Evolutionary conservation across 805 yeast species (phyloP).

Genomic region (Yarrowia porcina): DNA sequence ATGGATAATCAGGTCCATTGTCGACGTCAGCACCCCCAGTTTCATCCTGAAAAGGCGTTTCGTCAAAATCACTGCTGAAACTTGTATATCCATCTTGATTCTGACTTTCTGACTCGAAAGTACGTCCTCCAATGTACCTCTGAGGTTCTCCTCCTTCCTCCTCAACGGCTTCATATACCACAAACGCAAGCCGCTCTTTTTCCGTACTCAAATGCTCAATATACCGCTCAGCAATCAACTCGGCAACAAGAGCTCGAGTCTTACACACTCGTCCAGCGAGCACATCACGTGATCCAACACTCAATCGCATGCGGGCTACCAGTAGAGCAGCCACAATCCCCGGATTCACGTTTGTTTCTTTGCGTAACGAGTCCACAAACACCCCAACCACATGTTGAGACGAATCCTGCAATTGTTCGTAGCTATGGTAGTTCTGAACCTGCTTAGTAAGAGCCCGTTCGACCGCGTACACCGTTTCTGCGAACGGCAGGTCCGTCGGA

Average conservation of each 20-base stretch:
- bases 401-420: background rate
- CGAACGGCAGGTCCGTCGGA: background rate
- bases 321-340: conserved; percentile 3
- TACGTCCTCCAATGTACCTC: background rate
- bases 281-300: conserved; percentile 2
- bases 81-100: background rate
- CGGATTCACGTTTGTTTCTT: background rate
- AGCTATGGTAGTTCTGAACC: background rate
- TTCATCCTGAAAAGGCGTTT: too few species aligned
- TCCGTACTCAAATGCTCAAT: background rate
- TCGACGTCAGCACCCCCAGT: too few species aligned
- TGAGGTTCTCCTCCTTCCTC: background rate
- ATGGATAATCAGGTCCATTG: background rate
- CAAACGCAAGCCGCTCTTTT: background rate
- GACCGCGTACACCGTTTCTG: background rate
- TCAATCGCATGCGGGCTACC: background rate
- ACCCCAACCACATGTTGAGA: background rate
- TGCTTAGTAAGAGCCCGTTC: background rate
- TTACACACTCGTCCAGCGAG: background rate
- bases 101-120: background rate
- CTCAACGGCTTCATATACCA: background rate
- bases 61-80: background rate
- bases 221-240: conserved; percentile 12
- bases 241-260: background rate
- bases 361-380: background rate